phyloP scores from a whole-genome alignment of 1,284 basidiomycete genomes.

The Cutaneotrichosporon sp. region DNA sequence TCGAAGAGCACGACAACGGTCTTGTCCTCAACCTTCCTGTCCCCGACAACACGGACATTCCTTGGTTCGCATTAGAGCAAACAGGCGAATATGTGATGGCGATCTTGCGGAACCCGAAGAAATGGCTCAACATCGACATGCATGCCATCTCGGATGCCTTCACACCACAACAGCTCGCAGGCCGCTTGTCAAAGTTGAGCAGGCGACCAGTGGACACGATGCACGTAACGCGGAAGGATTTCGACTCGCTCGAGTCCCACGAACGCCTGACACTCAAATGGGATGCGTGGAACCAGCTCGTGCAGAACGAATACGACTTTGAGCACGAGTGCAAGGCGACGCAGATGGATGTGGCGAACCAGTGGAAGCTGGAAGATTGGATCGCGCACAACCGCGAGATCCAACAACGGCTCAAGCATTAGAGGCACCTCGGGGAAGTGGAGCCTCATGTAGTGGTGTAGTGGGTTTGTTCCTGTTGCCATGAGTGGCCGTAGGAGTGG shows the following conservation, averaged over 20 bases:
- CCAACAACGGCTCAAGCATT: conserved; percentile 7
- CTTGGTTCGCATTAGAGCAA: conserved; percentile 32
- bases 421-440: too few species aligned
- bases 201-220: conserved; percentile 28
- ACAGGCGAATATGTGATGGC: conserved; percentile 35
- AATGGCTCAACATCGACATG: conserved; percentile 30
- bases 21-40: conserved; percentile 25
- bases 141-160: too few species aligned
- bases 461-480: too few species aligned
- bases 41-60: conserved; percentile 28
- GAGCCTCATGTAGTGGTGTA: too few species aligned
- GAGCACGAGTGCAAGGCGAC: conserved; percentile 10
- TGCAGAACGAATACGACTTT: conserved; percentile 14
- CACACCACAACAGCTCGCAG: too few species aligned
- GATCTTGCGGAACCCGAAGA: conserved; percentile 27
- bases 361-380: conserved; percentile 27
- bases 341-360: conserved; percentile 16
- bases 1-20: conserved; percentile 5
- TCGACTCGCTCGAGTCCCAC: conserved; percentile 24
- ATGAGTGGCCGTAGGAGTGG: too few species aligned
- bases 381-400: conserved; percentile 9
- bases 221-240: conserved; percentile 24
- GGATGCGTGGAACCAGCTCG: conserved; percentile 20
- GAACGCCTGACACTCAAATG: conserved; percentile 14
- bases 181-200: conserved; percentile 19